Conservation (phyloP, 2,329 filamentous ascomycete genomes). For the Alternaria sp. region DNA sequence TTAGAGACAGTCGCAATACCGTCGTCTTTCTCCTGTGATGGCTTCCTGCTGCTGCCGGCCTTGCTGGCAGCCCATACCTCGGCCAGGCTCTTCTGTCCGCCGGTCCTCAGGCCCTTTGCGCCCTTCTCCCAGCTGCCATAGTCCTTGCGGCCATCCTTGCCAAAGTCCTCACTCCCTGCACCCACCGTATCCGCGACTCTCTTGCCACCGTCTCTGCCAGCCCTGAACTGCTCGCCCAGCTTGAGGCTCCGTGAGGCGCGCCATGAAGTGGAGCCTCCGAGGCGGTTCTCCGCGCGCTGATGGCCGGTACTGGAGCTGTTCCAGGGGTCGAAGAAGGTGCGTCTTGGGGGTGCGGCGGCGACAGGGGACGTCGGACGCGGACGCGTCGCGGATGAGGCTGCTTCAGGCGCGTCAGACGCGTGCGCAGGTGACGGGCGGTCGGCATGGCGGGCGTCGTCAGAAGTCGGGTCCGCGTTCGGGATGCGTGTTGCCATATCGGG, state of each 20-base stretch:
- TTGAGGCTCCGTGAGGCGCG: conserved; percentile 72
- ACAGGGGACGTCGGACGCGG: conserved; percentile 1
- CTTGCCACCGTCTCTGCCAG: conserved; percentile 61
- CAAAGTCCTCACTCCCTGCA: conserved; percentile 64
- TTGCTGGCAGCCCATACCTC: conserved; percentile 37
- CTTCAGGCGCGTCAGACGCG: conserved; percentile 18
- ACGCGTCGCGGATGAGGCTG: conserved; percentile 6
- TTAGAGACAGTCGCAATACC: not conserved
- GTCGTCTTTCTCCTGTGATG: conserved; percentile 7
- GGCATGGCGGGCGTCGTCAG: conserved; percentile 20
- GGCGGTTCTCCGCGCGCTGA: conserved; percentile 73
- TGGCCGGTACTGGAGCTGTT: conserved; percentile 79
- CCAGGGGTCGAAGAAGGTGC: conserved; percentile 67
- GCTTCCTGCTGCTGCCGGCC: conserved; percentile 18
- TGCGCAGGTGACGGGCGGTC: conserved; percentile 19
- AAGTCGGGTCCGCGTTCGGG: conserved; percentile 7
- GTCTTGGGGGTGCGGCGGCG: conserved; percentile 23
- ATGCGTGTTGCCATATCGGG: conserved; percentile 14
- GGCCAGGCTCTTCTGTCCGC: conserved; percentile 49
- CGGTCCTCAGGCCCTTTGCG: conserved; percentile 56
- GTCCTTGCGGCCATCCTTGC: conserved; percentile 56
- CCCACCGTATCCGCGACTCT: conserved; percentile 71
- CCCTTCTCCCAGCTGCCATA: conserved; percentile 60
- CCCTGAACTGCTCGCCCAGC: conserved; percentile 71
- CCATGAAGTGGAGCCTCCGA: conserved; percentile 71